Evolutionary conservation across 805 yeast species (phyloP), one percentile per base, ranked within the genome.

Genomic region (Kuraishia capsulata): DNA sequence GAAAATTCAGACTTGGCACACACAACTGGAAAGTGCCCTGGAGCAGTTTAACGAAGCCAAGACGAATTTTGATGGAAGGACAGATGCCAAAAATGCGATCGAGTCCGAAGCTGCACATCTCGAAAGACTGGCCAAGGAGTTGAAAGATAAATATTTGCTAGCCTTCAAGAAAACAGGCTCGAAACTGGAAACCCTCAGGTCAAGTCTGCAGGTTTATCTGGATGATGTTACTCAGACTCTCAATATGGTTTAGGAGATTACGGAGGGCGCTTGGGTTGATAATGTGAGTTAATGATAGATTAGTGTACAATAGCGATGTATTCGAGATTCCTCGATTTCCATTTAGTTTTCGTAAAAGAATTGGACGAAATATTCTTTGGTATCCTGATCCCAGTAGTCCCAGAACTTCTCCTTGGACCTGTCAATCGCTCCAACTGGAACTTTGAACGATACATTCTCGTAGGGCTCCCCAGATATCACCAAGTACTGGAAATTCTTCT

Each of bases 401-500:
- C 88, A 84, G 35, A 51, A 42, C 38, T 50, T 47, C 11, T 41
- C 44, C 10, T 33, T 39, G n/a, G 44, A 33, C 17, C 64, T 57
- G 43, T 71, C 76, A 11, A 77, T 63, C 19, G 76, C 74, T 17
- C 52, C 64, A 13, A 76, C 66, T 1, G 95, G 95, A 10, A 92
- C 66, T 42, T 85, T 79, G 41, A 90, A 64, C 1, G 81, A 83
- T 8, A 87, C 65, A 42, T 80, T 86, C 43, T 87, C 90, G 56
- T 86, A 92, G 2, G 97, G 97, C 54, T 87, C 96, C 3, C 81
- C 92, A n/a, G 88, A 78, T 0, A 89, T 60, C 9, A 89, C 78
- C 45, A 92, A 49, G 53, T 79, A 89, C 57, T 83, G 94, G 57
- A 54, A 76, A 8, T 65, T 61, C 24, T 69, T 62, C 37, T 74